A percentile compares a stretch with the other conserved stretches of the same genome.
Evolutionary conservation across 2,329 filamentous ascomycete genomes (phyloP).

Genomic region (Xylariomycetidae sp.): DNA sequence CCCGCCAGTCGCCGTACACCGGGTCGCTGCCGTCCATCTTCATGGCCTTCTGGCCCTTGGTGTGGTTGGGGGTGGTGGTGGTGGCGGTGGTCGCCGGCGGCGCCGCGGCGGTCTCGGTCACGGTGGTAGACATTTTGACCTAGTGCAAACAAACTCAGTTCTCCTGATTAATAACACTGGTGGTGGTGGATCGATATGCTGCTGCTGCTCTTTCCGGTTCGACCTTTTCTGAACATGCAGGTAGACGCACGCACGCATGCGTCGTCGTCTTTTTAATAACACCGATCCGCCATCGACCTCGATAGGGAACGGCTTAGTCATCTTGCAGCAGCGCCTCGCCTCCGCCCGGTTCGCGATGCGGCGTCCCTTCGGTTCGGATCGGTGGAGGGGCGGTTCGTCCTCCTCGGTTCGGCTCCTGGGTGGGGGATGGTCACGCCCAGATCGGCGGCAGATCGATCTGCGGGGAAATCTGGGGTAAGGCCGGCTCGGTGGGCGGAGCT

Average conservation of each 20-base stretch:
- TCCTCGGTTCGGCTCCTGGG: slow-evolving; percentile 2
- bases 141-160: no score
- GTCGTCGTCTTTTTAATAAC: background rate
- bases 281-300: no score
- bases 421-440: background rate
- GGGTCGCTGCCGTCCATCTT: background rate
- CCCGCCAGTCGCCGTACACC: background rate
- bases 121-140: slow-evolving; percentile 1
- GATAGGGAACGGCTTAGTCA: no score
- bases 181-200: no score
- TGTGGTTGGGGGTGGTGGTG: background rate
- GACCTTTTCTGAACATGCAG: background rate
- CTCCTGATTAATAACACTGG: no score
- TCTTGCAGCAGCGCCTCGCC: no score
- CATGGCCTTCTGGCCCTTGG: no score
- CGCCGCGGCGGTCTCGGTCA: background rate
- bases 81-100: no score
- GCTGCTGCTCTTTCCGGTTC: background rate
- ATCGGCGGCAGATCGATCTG: background rate
- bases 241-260: no score
- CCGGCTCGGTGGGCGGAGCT: no score
- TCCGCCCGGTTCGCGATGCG: no score
- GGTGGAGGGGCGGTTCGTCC: background rate
- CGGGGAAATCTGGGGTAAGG: slow-evolving; percentile 1
- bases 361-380: slow-evolving; percentile 1